Conservation (phyloP, 768 basidiomycete species). For the Tulasnella sp. region DNA sequence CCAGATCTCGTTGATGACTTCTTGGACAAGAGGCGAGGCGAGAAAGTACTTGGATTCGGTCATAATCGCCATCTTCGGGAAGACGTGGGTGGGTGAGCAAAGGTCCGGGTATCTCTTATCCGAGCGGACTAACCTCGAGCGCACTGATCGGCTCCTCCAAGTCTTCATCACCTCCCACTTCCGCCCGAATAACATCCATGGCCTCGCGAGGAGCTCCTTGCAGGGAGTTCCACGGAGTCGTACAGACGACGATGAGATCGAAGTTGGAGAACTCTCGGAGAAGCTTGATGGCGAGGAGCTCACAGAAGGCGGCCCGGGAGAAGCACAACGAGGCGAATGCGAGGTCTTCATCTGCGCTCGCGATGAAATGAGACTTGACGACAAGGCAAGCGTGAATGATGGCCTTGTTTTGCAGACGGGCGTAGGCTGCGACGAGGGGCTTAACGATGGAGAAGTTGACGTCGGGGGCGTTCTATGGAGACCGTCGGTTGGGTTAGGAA, state of each 20-base stretch:
- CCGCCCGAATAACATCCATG: conserved; percentile 55
- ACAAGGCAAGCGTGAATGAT: conserved; percentile 63
- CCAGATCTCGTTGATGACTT: conserved; percentile 79
- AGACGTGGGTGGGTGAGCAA: neutral
- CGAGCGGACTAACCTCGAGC: conserved; percentile 51
- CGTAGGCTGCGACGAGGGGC: conserved; percentile 64
- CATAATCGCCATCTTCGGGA: conserved; percentile 68
- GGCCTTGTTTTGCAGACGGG: conserved; percentile 61
- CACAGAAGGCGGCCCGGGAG: conserved; percentile 67
- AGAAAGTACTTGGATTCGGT: conserved; percentile 78
- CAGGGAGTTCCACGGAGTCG: conserved; percentile 75
- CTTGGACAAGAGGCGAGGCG: conserved; percentile 71
- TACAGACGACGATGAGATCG: conserved; percentile 68
- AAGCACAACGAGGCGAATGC: conserved; percentile 66
- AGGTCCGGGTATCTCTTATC: conserved; percentile 20
- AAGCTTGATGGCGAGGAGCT: conserved; percentile 82
- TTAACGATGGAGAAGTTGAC: conserved; percentile 71
- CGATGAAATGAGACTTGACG: conserved; percentile 65
- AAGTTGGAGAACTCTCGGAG: conserved; percentile 62
- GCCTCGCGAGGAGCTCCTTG: conserved; percentile 59
- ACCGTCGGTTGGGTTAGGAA: neutral
- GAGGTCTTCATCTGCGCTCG: conserved; percentile 54
- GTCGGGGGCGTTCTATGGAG: conserved; percentile 49
- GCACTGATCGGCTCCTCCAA: conserved; percentile 66
- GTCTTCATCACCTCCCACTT: conserved; percentile 43